These are phyloP conservation scores for Elsinoe australis DNA, from an alignment of 2,329 filamentous ascomycete genomes.

Conservation along the genomic window DNA sequence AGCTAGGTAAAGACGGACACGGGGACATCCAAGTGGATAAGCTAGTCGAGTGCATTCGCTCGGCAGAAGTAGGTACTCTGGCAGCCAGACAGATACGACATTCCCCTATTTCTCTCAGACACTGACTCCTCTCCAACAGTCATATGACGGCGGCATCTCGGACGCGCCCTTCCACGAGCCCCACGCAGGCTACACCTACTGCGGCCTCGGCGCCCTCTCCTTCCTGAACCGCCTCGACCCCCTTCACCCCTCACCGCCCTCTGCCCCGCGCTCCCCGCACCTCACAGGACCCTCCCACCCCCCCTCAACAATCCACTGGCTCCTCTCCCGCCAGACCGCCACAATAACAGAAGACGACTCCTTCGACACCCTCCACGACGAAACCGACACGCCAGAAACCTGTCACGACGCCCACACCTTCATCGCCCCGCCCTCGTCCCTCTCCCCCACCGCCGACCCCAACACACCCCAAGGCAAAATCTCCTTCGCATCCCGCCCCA, in stretches of 20 bases:
- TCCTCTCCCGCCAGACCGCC: conserved; percentile 41
- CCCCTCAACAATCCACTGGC: conserved; percentile 38
- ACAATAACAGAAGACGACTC: conserved; percentile 38
- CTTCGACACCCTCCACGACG: conserved; percentile 29
- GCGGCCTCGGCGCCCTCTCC: conserved; percentile 68
- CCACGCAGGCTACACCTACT: conserved; percentile 88
- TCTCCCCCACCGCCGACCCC: too few species aligned
- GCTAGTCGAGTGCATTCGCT: conserved; percentile 62
- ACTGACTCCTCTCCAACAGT: conserved; percentile 39
- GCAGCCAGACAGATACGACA: conserved; percentile 6
- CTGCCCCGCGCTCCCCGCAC: conserved; percentile 5
- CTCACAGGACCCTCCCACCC: conserved; percentile 32
- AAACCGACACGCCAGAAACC: conserved; percentile 33
- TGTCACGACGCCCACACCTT: conserved; percentile 36
- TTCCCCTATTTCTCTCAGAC: background rate
- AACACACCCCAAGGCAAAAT: conserved; percentile 25
- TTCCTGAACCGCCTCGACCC: conserved; percentile 58
- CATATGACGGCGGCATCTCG: conserved; percentile 77
- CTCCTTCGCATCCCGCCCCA: conserved; percentile 47
- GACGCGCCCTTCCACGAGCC: conserved; percentile 74
- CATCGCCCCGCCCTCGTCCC: conserved; percentile 29
- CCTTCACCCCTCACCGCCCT: background rate
- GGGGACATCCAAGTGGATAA: conserved; percentile 65
- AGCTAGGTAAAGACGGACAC: conserved; percentile 48
- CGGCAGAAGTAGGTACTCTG: conserved; percentile 41